Percentiles rank a stretch among this genome's conserved stretches.
phyloP scores from a whole-genome alignment of 1,284 basidiomycete species.

The Mycosarcoma maydis region DNA sequence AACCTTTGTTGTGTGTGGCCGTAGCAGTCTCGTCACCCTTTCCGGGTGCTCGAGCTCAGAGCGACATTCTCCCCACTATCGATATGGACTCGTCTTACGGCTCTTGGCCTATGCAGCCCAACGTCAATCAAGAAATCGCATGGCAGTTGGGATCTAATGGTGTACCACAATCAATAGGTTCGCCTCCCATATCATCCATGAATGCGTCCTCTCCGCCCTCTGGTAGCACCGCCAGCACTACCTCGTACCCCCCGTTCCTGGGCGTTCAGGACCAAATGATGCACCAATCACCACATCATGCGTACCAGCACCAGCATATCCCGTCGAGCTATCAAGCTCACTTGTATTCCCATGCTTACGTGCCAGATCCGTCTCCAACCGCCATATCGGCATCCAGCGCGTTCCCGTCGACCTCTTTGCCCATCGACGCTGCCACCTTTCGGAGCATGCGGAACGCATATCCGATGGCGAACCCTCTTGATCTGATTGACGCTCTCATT shows the following conservation, averaged over 20 bases:
- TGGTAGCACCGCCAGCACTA: background rate
- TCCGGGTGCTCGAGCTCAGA: too few species aligned
- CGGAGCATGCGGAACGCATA: constrained; percentile 3
- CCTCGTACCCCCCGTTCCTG: background rate
- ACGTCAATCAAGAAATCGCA: constrained; percentile 8
- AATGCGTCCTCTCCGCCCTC: constrained; percentile 4
- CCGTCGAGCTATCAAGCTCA: background rate
- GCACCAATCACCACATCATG: constrained; percentile 3
- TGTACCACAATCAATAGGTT: constrained; percentile 1
- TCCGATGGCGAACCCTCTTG: constrained; percentile 5
- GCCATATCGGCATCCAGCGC: background rate
- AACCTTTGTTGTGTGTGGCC: too few species aligned
- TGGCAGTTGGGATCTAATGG: constrained; percentile 18
- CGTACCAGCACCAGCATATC: constrained; percentile 3
- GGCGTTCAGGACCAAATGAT: background rate
- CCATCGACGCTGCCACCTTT: constrained; percentile 11
- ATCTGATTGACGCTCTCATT: constrained; percentile 10
- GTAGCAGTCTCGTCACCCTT: background rate
- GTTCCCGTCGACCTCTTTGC: background rate
- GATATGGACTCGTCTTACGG: constrained; percentile 19
- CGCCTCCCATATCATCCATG: constrained; percentile 3
- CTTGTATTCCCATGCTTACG: background rate
- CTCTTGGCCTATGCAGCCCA: constrained; percentile 19
- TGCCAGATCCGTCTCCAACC: background rate
- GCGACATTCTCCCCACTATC: too few species aligned